Evolutionary conservation across 2,329 filamentous ascomycete species (phyloP).

Genomic region (Cordyceps militaris): DNA sequence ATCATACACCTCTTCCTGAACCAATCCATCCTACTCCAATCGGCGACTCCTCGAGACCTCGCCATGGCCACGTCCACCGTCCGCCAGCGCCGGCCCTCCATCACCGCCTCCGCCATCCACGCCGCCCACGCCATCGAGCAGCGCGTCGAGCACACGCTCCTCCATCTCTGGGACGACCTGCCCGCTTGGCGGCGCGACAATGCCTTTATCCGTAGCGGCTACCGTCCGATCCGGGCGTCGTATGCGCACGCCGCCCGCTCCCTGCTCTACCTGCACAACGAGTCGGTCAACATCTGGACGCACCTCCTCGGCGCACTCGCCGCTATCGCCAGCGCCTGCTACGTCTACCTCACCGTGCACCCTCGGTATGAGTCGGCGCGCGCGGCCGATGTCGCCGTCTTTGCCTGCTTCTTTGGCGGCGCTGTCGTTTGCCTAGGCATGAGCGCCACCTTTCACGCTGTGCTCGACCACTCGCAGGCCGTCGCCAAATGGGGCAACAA

Average conservation of each 20-base stretch:
- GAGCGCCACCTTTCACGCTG: conserved; percentile 78
- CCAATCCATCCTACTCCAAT: neutral
- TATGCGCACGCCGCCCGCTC: conserved; percentile 39
- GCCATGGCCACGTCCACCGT: neutral
- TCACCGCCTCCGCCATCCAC: conserved; percentile 20
- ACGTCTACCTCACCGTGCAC: conserved; percentile 50
- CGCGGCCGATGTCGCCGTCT: conserved; percentile 59
- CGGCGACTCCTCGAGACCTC: neutral
- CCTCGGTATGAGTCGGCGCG: conserved; percentile 61
- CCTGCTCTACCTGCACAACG: conserved; percentile 51
- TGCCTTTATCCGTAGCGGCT: conserved; percentile 46
- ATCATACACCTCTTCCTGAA: neutral
- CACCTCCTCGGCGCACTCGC: conserved; percentile 58
- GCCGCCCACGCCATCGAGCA: conserved; percentile 30
- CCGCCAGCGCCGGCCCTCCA: conserved; percentile 19
- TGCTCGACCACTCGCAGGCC: conserved; percentile 73
- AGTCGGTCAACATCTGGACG: conserved; percentile 57
- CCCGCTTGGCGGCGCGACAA: conserved; percentile 55
- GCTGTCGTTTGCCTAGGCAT: conserved; percentile 68
- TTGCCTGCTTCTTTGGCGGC: conserved; percentile 72
- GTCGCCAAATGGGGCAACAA: conserved; percentile 85
- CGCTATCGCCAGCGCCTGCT: conserved; percentile 43
- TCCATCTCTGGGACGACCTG: conserved; percentile 52
- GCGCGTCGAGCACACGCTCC: conserved; percentile 33
- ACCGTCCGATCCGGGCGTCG: conserved; percentile 44